phyloP scores from a whole-genome alignment of 345 rosid genomes.

The Streptanthus diversifolius region DNA sequence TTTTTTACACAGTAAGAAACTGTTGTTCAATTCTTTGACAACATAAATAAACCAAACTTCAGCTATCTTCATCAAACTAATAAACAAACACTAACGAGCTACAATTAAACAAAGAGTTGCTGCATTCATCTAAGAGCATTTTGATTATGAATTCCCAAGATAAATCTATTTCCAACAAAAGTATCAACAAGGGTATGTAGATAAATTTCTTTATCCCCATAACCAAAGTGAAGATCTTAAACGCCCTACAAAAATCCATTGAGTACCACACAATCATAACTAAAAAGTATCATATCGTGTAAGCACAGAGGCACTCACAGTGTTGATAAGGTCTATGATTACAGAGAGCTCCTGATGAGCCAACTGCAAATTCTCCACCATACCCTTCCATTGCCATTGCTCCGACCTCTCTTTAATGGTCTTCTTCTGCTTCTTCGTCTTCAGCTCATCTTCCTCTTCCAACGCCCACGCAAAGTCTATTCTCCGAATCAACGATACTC shows the following conservation, averaged over 20 bases:
- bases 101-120: background rate
- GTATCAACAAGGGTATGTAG: no score
- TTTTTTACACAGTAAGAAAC: background rate
- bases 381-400: slow-evolving; percentile 76
- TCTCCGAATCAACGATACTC: slow-evolving; percentile 65
- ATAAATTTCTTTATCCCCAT: no score
- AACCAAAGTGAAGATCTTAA: no score
- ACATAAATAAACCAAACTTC: background rate
- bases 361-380: slow-evolving; percentile 85
- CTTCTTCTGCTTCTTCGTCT: slow-evolving; percentile 60
- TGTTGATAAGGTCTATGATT: slow-evolving; percentile 77
- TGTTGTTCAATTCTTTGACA: background rate
- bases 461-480: slow-evolving; percentile 93
- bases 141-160: background rate
- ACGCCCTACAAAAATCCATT: background rate
- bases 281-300: background rate
- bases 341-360: slow-evolving; percentile 95
- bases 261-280: background rate
- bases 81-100: background rate
- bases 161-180: background rate
- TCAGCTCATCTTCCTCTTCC: slow-evolving; percentile 63
- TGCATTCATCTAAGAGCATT: background rate
- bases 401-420: slow-evolving; percentile 54
- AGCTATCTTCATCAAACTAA: background rate
- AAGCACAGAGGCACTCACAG: slow-evolving; percentile 50